Percentiles rank a stretch among this genome's conserved stretches.
Evolutionary conservation across 768 basidiomycete genomes (phyloP).

Genomic region (Mycena haematopus): DNA sequence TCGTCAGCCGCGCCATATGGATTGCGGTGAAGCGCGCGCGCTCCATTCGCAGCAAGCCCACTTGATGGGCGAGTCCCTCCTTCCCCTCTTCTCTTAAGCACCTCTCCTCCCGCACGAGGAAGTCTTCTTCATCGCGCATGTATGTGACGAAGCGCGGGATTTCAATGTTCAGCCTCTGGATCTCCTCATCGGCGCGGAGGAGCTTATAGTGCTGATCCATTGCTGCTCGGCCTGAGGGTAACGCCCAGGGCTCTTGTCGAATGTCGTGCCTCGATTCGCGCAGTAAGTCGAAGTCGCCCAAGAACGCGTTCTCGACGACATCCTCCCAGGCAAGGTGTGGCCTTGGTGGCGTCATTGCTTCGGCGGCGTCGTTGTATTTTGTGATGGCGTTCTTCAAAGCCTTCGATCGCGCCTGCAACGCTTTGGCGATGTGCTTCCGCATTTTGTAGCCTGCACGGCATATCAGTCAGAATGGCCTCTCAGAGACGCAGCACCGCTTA

Average conservation of each 20-base stretch:
- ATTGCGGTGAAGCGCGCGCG: background rate
- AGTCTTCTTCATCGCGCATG: conserved; percentile 20
- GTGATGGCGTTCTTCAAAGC: too few species aligned
- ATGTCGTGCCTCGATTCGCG: conserved; percentile 1
- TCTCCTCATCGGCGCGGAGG: conserved; percentile 28
- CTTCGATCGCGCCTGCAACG: too few species aligned
- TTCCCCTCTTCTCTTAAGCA: background rate
- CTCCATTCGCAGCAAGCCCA: background rate
- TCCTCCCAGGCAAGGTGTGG: background rate
- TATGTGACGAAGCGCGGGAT: conserved; percentile 25
- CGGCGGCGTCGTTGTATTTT: too few species aligned
- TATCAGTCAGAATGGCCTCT: background rate
- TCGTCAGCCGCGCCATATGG: background rate
- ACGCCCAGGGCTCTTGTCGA: background rate
- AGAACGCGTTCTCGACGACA: background rate
- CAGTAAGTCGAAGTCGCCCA: background rate
- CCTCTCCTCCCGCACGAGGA: background rate
- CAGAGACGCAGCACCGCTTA: background rate
- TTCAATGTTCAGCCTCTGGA: conserved; percentile 29
- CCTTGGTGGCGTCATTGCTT: background rate
- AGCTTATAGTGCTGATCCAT: conserved; percentile 29
- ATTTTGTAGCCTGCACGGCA: background rate
- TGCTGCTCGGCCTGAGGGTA: background rate
- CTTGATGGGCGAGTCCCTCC: background rate
- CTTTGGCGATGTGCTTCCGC: conserved; percentile 2